Evolutionary conservation across 495 filamentous ascomycete genomes (phyloP), one percentile per base, ranked within the genome.

Genomic region (Trichoderma orchidacearum): DNA sequence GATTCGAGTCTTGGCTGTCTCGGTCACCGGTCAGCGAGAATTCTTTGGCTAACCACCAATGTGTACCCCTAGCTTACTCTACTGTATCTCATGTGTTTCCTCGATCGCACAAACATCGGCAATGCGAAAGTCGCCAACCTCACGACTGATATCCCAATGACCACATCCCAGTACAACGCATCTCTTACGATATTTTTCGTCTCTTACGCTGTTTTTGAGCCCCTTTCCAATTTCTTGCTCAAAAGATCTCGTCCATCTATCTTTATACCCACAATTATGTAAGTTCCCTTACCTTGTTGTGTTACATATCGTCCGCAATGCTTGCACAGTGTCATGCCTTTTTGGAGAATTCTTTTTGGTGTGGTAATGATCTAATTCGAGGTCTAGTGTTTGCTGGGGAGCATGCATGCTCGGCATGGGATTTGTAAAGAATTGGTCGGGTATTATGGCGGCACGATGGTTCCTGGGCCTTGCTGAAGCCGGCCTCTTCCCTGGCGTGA

Each of bases 161-260:
- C 85, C 72, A 78, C 73, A 3, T 54, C 72, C 7, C 70, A 75
- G 18, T 96, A 90, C 70, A 94, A 92, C 66, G 76, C 78, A 9
- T 75, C 83, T 4, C 78, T 96, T 1, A 85, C 85, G 32, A 86
- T 95, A 63, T 96, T 96, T 72, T 97, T 96, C 74, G 79, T 95
- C 27, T 94, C 89, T 21, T 97, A 97, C 68, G 77, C 88, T 34
- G 69, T 90, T 35, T 88, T 90, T 58, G 91, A 96, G 74, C 90
- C 90, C 0, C 58, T 91, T 31, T 94, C 90, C 38, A 96, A 97
- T 66, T 68, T 96, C 52, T 69, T 97, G 21, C 81, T 97, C 56
- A 96, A 96, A 70, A 75, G 73, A 3, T 64, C 85, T 51, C 64
- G 72, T n/a, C 78, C 78, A 1, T 75, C 73, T 28, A 55, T 79